Evolutionary conservation across 331 rosid genomes (phyloP).

Genomic region (Rosa hybrid): DNA sequence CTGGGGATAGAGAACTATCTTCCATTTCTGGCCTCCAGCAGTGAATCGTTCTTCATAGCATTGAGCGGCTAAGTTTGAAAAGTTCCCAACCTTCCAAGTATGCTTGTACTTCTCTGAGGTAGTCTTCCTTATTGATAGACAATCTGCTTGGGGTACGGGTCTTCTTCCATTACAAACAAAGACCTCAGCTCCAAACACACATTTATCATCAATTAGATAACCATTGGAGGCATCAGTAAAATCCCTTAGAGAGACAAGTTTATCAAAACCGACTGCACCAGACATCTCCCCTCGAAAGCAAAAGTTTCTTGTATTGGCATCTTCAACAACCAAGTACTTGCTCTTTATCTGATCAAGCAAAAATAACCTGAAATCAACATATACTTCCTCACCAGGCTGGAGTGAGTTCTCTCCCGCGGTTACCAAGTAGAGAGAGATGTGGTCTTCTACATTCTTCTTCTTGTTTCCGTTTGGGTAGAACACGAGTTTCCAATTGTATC

Average conservation of each 20-base stretch:
- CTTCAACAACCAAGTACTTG: conserved; percentile 28
- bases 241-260: neutral
- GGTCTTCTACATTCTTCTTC: neutral
- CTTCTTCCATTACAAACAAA: conserved; percentile 20
- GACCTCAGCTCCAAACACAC: conserved; percentile 2
- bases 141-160: neutral
- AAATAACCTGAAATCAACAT: conserved; percentile 20
- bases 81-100: neutral
- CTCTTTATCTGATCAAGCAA: conserved; percentile 19
- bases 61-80: neutral
- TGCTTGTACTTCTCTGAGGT: neutral
- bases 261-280: neutral
- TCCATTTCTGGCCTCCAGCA: neutral
- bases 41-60: neutral
- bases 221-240: neutral
- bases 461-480: conserved; percentile 31
- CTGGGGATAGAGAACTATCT: neutral
- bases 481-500: conserved; percentile 47
- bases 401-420: neutral
- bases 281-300: neutral
- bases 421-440: conserved; percentile 29
- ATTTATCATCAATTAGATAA: neutral
- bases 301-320: neutral
- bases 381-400: conserved; percentile 23
- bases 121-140: neutral